Evolutionary conservation across 1,284 basidiomycete species (phyloP).

Genomic region (Entoloma clypeatum): DNA sequence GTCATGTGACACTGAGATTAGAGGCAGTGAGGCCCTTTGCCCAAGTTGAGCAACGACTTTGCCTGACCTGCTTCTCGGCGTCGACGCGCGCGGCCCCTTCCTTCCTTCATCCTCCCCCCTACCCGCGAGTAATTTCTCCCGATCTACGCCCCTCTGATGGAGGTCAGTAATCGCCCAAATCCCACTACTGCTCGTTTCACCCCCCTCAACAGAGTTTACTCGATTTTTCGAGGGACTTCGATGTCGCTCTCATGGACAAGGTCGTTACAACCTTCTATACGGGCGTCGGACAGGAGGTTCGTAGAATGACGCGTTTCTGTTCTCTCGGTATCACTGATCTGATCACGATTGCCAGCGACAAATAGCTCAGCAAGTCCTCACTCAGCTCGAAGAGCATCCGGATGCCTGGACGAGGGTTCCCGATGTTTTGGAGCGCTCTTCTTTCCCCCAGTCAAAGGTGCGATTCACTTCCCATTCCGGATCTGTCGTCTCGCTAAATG

Average conservation of each 20-base stretch:
- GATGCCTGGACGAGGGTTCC: constrained; percentile 99
- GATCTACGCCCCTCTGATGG: constrained; percentile 19
- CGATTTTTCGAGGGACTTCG: constrained; percentile 84
- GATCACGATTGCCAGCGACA: constrained; percentile 64
- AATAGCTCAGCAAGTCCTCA: constrained; percentile 85
- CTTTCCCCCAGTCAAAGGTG: constrained; percentile 90
- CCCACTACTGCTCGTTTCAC: not conserved
- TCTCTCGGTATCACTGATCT: constrained; percentile 19
- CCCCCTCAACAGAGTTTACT: constrained; percentile 60
- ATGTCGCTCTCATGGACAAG: constrained; percentile 81
- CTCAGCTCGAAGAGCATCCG: constrained; percentile 96
- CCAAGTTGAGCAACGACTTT: constrained; percentile 13
- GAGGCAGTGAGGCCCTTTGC: constrained; percentile 21
- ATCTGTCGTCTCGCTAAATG: not conserved
- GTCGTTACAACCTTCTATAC: constrained; percentile 84
- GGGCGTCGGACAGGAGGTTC: constrained; percentile 71
- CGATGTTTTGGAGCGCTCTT: constrained; percentile 84
- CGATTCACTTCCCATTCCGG: constrained; percentile 17
- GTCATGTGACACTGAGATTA: too few species aligned
- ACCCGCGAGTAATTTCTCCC: constrained; percentile 11
- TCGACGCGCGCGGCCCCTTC: constrained; percentile 14
- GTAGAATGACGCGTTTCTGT: constrained; percentile 26
- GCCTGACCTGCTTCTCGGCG: constrained; percentile 9
- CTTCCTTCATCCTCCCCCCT: constrained; percentile 2
- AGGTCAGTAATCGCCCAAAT: constrained; percentile 18